phyloP scores from a whole-genome alignment of 2,329 filamentous ascomycete genomes.

The Colletotrichum sp. region DNA sequence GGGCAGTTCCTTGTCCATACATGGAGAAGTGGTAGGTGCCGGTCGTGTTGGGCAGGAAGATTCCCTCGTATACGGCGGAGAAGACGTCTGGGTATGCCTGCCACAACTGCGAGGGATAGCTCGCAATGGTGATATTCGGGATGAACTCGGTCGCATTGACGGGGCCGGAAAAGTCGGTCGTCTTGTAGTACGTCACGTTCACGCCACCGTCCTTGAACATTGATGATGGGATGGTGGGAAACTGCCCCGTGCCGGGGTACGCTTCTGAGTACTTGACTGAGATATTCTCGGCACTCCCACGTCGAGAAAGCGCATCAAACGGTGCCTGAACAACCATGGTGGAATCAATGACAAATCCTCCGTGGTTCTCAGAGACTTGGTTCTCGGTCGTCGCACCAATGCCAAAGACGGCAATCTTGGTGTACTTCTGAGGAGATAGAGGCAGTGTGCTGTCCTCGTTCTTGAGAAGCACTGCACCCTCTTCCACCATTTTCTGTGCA shows the following conservation, averaged over 20 bases:
- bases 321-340: not conserved
- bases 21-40: slow-evolving; percentile 35
- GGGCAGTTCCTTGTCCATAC: slow-evolving; percentile 36
- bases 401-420: slow-evolving; percentile 40
- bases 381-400: slow-evolving; percentile 58
- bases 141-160: not conserved
- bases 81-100: slow-evolving; percentile 14
- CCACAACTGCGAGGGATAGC: not conserved
- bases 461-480: slow-evolving; percentile 47
- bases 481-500: not conserved
- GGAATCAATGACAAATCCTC: not conserved
- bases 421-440: slow-evolving; percentile 53
- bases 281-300: not conserved
- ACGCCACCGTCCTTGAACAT: slow-evolving; percentile 9
- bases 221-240: not conserved
- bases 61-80: slow-evolving; percentile 25
- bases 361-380: slow-evolving; percentile 26
- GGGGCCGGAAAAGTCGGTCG: slow-evolving; percentile 10
- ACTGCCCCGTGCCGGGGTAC: not conserved
- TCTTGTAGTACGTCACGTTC: slow-evolving; percentile 25
- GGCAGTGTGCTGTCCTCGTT: slow-evolving; percentile 52
- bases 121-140: not conserved
- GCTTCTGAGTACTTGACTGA: not conserved
- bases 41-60: slow-evolving; percentile 18
- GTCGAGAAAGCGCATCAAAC: not conserved